Evolutionary conservation across 2,329 filamentous ascomycete species (phyloP), one percentile per base, ranked within the genome.

Genomic region (Diaporthe longicolla): DNA sequence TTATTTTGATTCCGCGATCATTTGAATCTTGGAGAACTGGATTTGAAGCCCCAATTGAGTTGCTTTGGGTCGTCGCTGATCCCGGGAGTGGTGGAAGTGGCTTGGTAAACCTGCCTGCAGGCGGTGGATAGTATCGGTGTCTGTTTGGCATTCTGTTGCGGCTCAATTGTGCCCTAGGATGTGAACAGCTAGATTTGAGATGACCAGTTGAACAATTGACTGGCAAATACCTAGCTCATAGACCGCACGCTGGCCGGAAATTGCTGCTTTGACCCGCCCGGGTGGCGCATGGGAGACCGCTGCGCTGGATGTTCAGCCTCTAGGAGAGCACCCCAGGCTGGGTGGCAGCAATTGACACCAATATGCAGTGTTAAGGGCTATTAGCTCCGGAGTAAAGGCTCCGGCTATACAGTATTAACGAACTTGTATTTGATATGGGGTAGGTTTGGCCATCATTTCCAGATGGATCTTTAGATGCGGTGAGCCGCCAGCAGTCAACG

Each of bases 11-110:
- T n/a, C 0, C 29, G 7, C 19, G 32, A 1, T 4, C 10, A 17
- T 26, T n/a, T 7, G 5, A 29, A 4, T 37, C 9, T 5, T 11
- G 4, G 29, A 1, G 2, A 5, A 6, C 7, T 4, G 15, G 3
- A 58, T 58, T 24, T 15, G 32, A n/a, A 24, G 10, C 11, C 8
- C 21, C n/a, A 6, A n/a, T 58, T 37, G 0, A 5, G 21, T 5
- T 57, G 17, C 1, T 1, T 35, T 19, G 10, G 10, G 17, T 19
- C 7, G 15, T 35, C 17, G 19, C 54, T 4, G 29, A 9, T 32
- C 26, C 7, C 35, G 54, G 52, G 19, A 55, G 52, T 55, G 50
- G 24, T 4, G 52, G 54, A 9, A 32, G 54, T 17, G 17, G 26
- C 35, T 57, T 57, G 17, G 15, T 57, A 10, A 19, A 21, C 54